These are phyloP conservation scores for Fusarium sp. DNA, from an alignment of 2,329 filamentous ascomycete genomes.

Conservation along the genomic window DNA sequence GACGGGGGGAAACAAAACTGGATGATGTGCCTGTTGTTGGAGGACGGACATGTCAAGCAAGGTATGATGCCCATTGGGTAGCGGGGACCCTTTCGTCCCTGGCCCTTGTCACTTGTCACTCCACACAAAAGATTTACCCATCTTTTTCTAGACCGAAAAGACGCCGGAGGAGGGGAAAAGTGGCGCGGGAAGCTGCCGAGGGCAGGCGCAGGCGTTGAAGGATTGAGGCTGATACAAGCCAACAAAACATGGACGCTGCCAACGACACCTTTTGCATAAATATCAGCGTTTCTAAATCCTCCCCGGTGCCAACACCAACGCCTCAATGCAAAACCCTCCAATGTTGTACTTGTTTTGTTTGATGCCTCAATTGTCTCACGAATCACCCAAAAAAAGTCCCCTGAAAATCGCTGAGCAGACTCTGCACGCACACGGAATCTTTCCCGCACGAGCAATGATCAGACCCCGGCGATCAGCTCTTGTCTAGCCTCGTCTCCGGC, in stretches of 20 bases:
- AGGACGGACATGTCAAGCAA: background rate
- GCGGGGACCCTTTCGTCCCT: background rate
- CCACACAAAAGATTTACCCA: slow-evolving; percentile 17
- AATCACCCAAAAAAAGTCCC: background rate
- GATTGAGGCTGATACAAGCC: slow-evolving; percentile 1
- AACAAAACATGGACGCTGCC: background rate
- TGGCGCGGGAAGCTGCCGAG: slow-evolving; percentile 27
- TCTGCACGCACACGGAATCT: background rate
- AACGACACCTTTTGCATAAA: background rate
- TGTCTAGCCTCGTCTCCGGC: slow-evolving; percentile 7
- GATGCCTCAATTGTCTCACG: background rate
- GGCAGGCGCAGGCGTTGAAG: background rate
- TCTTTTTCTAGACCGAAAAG: slow-evolving; percentile 31
- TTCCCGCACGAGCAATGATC: slow-evolving; percentile 28
- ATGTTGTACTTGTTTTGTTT: slow-evolving; percentile 5
- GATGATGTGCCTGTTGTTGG: background rate
- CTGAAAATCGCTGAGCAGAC: slow-evolving; percentile 16
- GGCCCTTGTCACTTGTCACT: slow-evolving; percentile 12
- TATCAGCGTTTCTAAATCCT: background rate
- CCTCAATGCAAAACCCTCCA: background rate
- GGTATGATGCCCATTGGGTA: background rate
- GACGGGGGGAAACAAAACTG: slow-evolving; percentile 4
- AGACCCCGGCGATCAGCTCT: slow-evolving; percentile 22
- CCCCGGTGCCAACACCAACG: background rate
- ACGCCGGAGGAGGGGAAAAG: slow-evolving; percentile 7